Evolutionary conservation across 805 yeast species (phyloP), one percentile per base, ranked within the genome.

Genomic region (Phaffomyces antillensis): DNA sequence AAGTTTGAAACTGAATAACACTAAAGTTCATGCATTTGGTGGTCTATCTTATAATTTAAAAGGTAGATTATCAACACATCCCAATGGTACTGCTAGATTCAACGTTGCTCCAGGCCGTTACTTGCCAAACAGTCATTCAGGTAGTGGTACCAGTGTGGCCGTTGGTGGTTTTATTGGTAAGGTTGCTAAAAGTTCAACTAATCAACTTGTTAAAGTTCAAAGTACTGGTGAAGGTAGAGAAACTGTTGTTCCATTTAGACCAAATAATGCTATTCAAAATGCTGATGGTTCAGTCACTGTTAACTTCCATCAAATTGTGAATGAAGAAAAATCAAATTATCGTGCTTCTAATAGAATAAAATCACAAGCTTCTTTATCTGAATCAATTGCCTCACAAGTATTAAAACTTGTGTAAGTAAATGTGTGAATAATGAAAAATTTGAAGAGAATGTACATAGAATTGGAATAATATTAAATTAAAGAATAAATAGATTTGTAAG

Each of bases 31-130:
- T 43, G 95, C 89, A 30, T 76, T 85, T 8, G 95, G 84, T 26
- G 96, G 96, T 7, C 71, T 86, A 48, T 75, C 86, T 2, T 87
- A 86, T 55, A 70, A 69, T 35, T 73, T 83, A 49, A 74, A 72
- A 46, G 95, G 95, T 7, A 75, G 87, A 60, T 65, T 87, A 34
- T 59, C 68, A 46, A 83, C 79, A 60, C 70, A 84, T 5, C 93
- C 95, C 20, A 77, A 81, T 55, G 95, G 96, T 41, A 64, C 79
- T 23, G 66, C 73, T 39, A 62, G 65, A 12, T 75, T 73, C 25
- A 66, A 66, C 43, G 70, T 82, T 36, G 78, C 77, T 17, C 86
- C 89, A 15, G 95, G 91, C 47, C 78, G 96, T 69, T 65, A 77
- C 39, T 76, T 38, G 68, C 68, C 44, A 63, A 71, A 36, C 64